Percentiles rank a stretch among this genome's conserved stretches.
These are phyloP conservation scores for Trametes coccinea DNA, from an alignment of 768 basidiomycete genomes.

Conservation along the genomic window DNA sequence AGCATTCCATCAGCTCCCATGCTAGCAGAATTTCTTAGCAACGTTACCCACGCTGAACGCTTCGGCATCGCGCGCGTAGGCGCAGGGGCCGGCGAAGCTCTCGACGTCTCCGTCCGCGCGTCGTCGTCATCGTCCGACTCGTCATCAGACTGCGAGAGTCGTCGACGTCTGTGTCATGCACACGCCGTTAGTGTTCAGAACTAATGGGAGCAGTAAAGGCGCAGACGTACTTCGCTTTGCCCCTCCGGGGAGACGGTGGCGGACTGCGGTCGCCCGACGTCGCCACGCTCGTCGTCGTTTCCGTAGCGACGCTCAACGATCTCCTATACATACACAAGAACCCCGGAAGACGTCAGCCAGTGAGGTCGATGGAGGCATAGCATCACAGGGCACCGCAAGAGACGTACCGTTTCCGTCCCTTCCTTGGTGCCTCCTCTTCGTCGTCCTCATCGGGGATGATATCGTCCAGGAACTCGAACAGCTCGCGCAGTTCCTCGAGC, in stretches of 20 bases:
- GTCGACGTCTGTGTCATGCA: conserved; percentile 46
- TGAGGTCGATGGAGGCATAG: too few species aligned
- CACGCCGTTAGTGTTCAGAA: not conserved
- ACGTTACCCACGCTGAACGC: conserved; percentile 53
- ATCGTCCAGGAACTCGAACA: conserved; percentile 73
- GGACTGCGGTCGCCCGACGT: conserved; percentile 25
- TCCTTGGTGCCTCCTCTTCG: conserved; percentile 42
- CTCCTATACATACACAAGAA: conserved; percentile 40
- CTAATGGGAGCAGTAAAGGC: conserved; percentile 22
- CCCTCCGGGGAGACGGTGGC: conserved; percentile 20
- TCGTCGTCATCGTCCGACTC: conserved; percentile 43
- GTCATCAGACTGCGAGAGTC: conserved; percentile 54
- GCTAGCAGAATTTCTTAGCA: not conserved
- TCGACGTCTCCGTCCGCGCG: conserved; percentile 29
- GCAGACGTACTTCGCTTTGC: conserved; percentile 35
- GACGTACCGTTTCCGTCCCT: conserved; percentile 53
- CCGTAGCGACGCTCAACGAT: conserved; percentile 58
- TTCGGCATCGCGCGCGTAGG: conserved; percentile 58
- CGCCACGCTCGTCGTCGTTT: conserved; percentile 39
- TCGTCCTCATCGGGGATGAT: conserved; percentile 69
- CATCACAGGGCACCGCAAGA: not conserved
- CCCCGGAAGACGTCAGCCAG: too few species aligned
- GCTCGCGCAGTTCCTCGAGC: conserved; percentile 57
- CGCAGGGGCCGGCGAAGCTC: conserved; percentile 37
- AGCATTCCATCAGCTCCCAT: not conserved